Conservation (phyloP, 202 grass and related monocot genomes). For the Cymbopogon flexuosus region DNA sequence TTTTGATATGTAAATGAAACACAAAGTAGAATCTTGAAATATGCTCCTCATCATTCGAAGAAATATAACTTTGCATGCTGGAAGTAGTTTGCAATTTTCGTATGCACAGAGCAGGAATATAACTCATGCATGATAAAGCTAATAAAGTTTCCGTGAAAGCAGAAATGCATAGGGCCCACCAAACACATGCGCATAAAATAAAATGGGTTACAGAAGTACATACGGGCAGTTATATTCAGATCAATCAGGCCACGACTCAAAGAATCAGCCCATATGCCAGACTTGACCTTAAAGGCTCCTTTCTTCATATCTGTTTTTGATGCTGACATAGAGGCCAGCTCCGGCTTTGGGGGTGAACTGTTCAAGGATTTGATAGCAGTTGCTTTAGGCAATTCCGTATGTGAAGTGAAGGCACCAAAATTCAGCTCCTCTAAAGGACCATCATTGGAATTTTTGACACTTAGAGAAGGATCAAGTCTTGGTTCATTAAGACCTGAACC, state of each 20-base stretch:
- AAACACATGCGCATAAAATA: neutral
- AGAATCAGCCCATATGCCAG: constrained; percentile 78
- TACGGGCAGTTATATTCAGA: constrained; percentile 70
- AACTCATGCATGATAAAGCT: neutral
- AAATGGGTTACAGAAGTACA: constrained; percentile 32
- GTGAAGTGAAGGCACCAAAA: constrained; percentile 40
- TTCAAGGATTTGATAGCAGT: constrained; percentile 1
- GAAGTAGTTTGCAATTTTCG: neutral
- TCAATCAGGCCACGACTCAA: constrained; percentile 78
- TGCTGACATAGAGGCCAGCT: constrained; percentile 9
- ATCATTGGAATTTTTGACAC: neutral
- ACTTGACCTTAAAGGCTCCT: constrained; percentile 64
- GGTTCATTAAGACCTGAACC: constrained; percentile 20
- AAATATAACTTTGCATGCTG: neutral
- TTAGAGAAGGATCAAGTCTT: constrained; percentile 13
- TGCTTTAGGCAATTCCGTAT: constrained; percentile 15
- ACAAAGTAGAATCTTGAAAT: neutral
- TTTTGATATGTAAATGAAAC: neutral
- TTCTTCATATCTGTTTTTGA: constrained; percentile 40
- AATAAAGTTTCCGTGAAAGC: neutral
- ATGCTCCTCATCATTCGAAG: neutral
- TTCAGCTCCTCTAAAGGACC: constrained; percentile 23
- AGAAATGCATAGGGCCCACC: neutral
- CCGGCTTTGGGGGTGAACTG: constrained; percentile 10
- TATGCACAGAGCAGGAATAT: neutral